Evolutionary conservation across 2,329 filamentous ascomycete species (phyloP).

Genomic region (Graphilbum fragrans): DNA sequence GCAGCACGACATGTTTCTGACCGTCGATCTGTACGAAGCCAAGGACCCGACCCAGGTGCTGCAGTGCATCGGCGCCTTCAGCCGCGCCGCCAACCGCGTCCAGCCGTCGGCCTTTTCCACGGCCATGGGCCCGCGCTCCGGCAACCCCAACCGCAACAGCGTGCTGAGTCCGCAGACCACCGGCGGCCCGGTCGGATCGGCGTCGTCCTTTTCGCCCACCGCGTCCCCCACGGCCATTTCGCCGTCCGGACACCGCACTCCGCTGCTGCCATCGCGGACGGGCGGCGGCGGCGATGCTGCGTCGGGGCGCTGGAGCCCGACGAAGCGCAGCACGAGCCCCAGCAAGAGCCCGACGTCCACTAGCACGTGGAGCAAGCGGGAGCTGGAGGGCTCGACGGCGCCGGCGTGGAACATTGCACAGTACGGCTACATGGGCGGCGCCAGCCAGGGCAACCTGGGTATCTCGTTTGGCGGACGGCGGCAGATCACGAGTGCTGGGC

Average conservation of each 20-base stretch:
- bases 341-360: slow-evolving; percentile 47
- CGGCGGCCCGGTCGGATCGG: slow-evolving; percentile 28
- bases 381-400: slow-evolving; percentile 66
- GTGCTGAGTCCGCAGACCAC: slow-evolving; percentile 56
- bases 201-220: not conserved
- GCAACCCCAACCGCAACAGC: slow-evolving; percentile 27
- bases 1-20: slow-evolving; percentile 91
- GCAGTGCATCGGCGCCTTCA: slow-evolving; percentile 86
- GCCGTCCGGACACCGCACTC: slow-evolving; percentile 21
- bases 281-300: slow-evolving; percentile 24
- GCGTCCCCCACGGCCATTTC: slow-evolving; percentile 34
- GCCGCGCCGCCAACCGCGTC: slow-evolving; percentile 64
- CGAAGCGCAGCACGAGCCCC: slow-evolving; percentile 45
- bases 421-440: slow-evolving; percentile 96
- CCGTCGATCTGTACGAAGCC: slow-evolving; percentile 87
- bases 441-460: slow-evolving; percentile 88
- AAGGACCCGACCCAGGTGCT: slow-evolving; percentile 95
- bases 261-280: slow-evolving; percentile 34
- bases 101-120: slow-evolving; percentile 64
- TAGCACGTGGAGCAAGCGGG: slow-evolving; percentile 83
- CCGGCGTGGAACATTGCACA: slow-evolving; percentile 98
- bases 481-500: slow-evolving; percentile 79
- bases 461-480: slow-evolving; percentile 84
- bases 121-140: slow-evolving; percentile 60
- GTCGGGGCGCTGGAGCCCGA: slow-evolving; percentile 44